Percentiles rank a stretch among this genome's conserved stretches.
These are phyloP conservation scores for Jatropha curcas DNA, from an alignment of 345 rosid species.

Conservation along the genomic window DNA sequence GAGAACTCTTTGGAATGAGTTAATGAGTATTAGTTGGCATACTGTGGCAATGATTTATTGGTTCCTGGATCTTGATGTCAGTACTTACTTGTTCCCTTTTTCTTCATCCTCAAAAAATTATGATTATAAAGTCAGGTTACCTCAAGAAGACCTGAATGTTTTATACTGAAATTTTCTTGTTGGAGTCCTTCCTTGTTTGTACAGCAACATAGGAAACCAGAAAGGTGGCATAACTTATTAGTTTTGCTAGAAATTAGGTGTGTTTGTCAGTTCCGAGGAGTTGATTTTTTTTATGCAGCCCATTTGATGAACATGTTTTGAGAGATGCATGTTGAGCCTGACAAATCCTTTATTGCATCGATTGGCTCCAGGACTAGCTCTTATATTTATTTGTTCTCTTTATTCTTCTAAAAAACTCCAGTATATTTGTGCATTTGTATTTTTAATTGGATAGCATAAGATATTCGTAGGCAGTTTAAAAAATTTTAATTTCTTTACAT, in stretches of 20 bases:
- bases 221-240: not conserved
- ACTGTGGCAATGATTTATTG: not conserved
- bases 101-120: not conserved
- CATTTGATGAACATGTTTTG: not conserved
- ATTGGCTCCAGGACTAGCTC: not conserved
- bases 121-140: not conserved
- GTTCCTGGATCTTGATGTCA: not conserved
- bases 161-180: not conserved
- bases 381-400: not conserved
- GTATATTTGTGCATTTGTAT: not conserved
- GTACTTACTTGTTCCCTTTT: not conserved
- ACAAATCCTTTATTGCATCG: not conserved
- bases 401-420: not conserved
- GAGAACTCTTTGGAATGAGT: not conserved
- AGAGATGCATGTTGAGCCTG: not conserved
- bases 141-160: not conserved
- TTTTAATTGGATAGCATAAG: not conserved
- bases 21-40: not conserved
- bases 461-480: too few relatives aligned
- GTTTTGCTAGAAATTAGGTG: not conserved
- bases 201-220: not conserved
- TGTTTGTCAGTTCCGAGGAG: not conserved
- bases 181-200: not conserved
- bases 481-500: not conserved
- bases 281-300: not conserved